Conservation (phyloP, 331 rosid species). For the Erythrophleum ivorense region DNA sequence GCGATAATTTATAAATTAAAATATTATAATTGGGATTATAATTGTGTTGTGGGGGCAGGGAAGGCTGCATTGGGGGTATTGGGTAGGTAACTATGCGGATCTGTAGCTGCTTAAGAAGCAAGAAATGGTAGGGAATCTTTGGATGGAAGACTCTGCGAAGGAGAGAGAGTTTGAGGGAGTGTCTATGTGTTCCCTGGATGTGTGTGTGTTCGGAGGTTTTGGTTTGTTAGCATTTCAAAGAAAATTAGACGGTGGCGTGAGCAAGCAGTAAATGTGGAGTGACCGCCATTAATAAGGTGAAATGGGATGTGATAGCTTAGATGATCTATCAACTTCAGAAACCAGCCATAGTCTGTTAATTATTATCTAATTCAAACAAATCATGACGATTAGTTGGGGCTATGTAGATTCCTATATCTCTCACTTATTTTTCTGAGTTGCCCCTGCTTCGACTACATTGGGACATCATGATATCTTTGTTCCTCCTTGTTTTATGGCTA, state of each 20-base stretch:
- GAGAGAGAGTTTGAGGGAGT: slow-evolving; percentile 29
- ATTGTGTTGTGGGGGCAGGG: slow-evolving; percentile 11
- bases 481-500: slow-evolving; percentile 43
- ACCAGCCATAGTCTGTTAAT: slow-evolving; percentile 29
- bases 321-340: slow-evolving; percentile 68
- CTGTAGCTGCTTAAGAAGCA: slow-evolving; percentile 71
- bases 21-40: slow-evolving; percentile 3
- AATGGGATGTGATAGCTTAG: slow-evolving; percentile 60
- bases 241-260: slow-evolving; percentile 54
- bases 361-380: slow-evolving; percentile 28
- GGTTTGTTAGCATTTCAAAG: slow-evolving; percentile 29
- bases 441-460: not conserved
- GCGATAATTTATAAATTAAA: not conserved
- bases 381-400: not conserved
- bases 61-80: slow-evolving; percentile 36
- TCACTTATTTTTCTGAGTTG: not conserved
- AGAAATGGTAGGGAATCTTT: slow-evolving; percentile 70
- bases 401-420: slow-evolving; percentile 4
- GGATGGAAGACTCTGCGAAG: slow-evolving; percentile 50
- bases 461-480: slow-evolving; percentile 21
- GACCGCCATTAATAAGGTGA: slow-evolving; percentile 56
- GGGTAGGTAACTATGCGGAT: slow-evolving; percentile 64
- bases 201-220: not conserved
- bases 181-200: not conserved
- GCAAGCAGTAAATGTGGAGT: slow-evolving; percentile 51